phyloP scores from a whole-genome alignment of 2,329 filamentous ascomycete species.

The Botrytis sinoallii region DNA sequence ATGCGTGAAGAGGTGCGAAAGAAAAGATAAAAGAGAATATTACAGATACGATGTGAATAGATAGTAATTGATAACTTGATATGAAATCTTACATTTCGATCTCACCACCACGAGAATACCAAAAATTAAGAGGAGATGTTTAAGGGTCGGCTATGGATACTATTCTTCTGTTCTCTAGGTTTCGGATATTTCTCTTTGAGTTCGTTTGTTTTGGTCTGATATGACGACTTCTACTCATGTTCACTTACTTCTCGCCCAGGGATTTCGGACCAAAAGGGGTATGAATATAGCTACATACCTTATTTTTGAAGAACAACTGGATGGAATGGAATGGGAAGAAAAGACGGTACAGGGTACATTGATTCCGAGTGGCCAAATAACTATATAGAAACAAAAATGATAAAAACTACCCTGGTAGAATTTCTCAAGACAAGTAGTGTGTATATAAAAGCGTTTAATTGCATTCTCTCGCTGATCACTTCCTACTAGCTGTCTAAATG shows the following conservation, averaged over 20 bases:
- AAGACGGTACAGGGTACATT: neutral
- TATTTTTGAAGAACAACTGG: neutral
- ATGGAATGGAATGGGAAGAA: neutral
- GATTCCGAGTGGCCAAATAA: neutral
- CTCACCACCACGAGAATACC: neutral
- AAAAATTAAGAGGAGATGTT: accelerated
- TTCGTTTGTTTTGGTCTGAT: neutral
- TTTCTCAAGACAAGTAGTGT: neutral
- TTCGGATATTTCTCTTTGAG: neutral
- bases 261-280: neutral
- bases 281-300: neutral
- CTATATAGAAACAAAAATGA: neutral
- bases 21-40: neutral
- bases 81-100: neutral
- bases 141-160: neutral
- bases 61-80: neutral
- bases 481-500: neutral
- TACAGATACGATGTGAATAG: neutral
- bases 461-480: neutral
- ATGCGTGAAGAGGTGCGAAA: neutral
- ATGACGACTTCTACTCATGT: neutral
- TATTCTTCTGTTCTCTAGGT: neutral
- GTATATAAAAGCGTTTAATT: neutral
- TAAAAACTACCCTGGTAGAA: neutral
- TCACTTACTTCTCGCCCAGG: neutral